These are phyloP conservation scores for Diaporthe sp. DNA, from an alignment of 2,329 filamentous ascomycete species.

Conservation along the genomic window DNA sequence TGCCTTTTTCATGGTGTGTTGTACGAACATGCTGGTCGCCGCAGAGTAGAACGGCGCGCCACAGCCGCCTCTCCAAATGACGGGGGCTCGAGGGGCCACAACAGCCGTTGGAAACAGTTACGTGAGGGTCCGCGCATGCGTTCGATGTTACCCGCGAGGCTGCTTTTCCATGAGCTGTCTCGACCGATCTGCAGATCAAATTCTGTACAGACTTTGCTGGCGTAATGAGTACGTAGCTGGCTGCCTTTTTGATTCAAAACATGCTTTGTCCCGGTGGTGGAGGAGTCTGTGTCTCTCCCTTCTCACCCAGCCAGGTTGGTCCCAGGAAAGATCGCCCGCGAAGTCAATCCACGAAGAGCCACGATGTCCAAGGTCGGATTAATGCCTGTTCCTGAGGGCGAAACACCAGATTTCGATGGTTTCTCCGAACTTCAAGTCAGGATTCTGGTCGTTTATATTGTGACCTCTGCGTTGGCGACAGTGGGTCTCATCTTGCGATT, in stretches of 20 bases:
- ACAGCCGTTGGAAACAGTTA: conserved; percentile 16
- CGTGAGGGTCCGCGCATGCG: background rate
- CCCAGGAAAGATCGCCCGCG: conserved; percentile 3
- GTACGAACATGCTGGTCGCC: conserved; percentile 3
- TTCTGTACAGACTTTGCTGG: background rate
- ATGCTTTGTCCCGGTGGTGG: conserved; percentile 17
- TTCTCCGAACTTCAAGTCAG: conserved; percentile 34
- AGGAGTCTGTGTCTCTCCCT: background rate
- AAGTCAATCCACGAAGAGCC: background rate
- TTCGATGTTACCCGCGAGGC: background rate
- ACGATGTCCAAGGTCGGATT: conserved; percentile 36
- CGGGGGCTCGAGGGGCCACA: background rate
- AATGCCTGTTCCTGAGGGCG: conserved; percentile 30
- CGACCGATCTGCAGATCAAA: conserved; percentile 13
- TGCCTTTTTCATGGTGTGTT: background rate
- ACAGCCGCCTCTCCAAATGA: background rate
- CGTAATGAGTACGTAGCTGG: conserved; percentile 1
- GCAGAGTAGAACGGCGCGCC: background rate
- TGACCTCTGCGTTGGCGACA: conserved; percentile 34
- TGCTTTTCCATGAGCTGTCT: conserved; percentile 23
- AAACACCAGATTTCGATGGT: conserved; percentile 30
- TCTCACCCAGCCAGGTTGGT: conserved; percentile 1
- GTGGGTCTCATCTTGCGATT: conserved; percentile 29
- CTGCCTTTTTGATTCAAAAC: conserved; percentile 20
- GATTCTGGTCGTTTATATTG: conserved; percentile 35